Evolutionary conservation across 495 filamentous ascomycete species (phyloP), one percentile per base, ranked within the genome.

Genomic region (Neurospora tetrasperma): DNA sequence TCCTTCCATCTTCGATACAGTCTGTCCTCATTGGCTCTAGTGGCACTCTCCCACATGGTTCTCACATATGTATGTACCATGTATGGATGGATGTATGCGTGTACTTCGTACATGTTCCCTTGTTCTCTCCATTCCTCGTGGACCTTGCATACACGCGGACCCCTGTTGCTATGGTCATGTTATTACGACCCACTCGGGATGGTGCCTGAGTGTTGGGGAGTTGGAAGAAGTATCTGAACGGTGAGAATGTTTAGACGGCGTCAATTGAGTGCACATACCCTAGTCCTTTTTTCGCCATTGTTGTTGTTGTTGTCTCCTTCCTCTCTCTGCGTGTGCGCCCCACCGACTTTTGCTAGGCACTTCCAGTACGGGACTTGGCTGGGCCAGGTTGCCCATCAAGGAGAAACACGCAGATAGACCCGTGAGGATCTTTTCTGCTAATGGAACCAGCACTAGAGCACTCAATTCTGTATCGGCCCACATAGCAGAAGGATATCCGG

Each of bases 401-500:
- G 14, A 66, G 54, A 66, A 66, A 66, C 54, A 66, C 54, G 54
- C 27, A 66, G 27, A 66, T 66, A 35, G 3, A 66, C 54, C 16
- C 0, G 54, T 38, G 54, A 66, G 54, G 54, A 66, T 66, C 54
- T 66, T 66, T 27, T 66, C 27, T 66, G 27, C 54, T 66, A 35
- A 66, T 66, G 27, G 54, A 66, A 66, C 35, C 54, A 31, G 54
- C 14, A 66, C 14, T 35, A 35, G 2, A 31, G 27, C 14, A 35
- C 54, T 66, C 54, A 38, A 59, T 75, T 76, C 73, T 76, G 76
- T 73, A 74, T 73, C 73, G 76, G 76, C 75, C 80, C 78, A 81
- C 77, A 77, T 79, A 74, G 73, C 73, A 77, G 66, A 77, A 79
- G 73, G 71, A 75, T 71, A 75, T 76, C 70, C 46, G 77, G 78